These are phyloP conservation scores for Boletus subcaerulescens DNA, from an alignment of 768 basidiomycete species.

Conservation along the genomic window DNA sequence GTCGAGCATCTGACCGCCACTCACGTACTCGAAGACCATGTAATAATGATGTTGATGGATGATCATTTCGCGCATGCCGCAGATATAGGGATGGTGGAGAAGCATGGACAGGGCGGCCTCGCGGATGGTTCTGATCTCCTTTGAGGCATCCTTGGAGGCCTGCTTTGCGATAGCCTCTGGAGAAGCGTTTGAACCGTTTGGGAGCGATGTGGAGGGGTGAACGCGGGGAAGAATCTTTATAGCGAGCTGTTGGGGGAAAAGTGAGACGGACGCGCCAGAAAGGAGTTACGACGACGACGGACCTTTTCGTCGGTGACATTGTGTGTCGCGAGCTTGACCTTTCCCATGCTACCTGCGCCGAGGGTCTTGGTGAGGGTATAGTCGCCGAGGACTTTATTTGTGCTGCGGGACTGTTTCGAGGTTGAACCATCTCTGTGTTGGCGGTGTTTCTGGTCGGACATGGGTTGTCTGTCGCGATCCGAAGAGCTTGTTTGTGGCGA, in stretches of 20 bases:
- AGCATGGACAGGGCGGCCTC: constrained; percentile 95
- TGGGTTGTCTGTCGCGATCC: constrained; percentile 31
- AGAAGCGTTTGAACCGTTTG: constrained; percentile 43
- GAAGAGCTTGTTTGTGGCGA: constrained; percentile 31
- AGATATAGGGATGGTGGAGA: constrained; percentile 97
- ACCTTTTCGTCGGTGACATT: constrained; percentile 92
- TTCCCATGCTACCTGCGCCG: constrained; percentile 98
- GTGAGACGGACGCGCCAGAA: constrained; percentile 7
- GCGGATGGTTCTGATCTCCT: constrained; percentile 93
- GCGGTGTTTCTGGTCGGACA: constrained; percentile 28
- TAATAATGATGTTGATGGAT: constrained; percentile 98
- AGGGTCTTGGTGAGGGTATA: constrained; percentile 96
- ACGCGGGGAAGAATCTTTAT: constrained; percentile 97
- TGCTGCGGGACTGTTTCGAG: constrained; percentile 33
- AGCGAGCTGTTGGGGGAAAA: constrained; percentile 62
- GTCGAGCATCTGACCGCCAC: constrained; percentile 99
- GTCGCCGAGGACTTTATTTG: constrained; percentile 74
- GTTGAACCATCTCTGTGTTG: constrained; percentile 33
- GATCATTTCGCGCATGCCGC: constrained; percentile 99
- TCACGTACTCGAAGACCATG: constrained; percentile 99
- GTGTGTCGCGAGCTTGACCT: constrained; percentile 94
- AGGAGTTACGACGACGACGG: constrained; percentile 23
- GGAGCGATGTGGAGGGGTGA: constrained; percentile 54
- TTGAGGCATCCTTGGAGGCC: constrained; percentile 86
- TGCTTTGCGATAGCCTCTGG: constrained; percentile 70